Evolutionary conservation across 345 rosid species (phyloP).

Genomic region (Syzygium oleosum): DNA sequence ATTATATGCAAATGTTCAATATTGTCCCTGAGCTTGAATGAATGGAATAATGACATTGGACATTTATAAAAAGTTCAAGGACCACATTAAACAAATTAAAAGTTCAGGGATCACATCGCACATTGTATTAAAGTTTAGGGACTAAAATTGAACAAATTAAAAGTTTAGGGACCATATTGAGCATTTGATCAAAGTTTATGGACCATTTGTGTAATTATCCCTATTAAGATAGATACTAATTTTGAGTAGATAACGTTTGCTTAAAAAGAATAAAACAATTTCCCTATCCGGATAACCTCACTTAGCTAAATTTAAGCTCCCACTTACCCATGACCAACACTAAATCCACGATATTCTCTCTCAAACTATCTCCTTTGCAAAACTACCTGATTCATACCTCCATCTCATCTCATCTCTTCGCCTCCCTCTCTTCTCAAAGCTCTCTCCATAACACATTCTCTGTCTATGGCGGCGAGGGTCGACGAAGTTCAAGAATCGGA

Average conservation of each 20-base stretch:
- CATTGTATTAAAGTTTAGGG: too few relatives aligned
- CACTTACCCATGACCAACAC: neutral
- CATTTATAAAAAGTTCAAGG: too few relatives aligned
- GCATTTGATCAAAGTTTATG: too few relatives aligned
- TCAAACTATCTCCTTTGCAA: neutral
- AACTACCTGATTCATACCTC: neutral
- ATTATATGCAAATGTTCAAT: too few relatives aligned
- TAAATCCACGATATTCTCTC: neutral
- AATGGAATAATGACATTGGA: too few relatives aligned
- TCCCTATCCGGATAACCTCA: neutral
- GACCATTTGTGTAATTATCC: too few relatives aligned
- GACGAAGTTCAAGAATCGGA: neutral
- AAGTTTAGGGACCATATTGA: too few relatives aligned
- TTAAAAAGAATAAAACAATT: neutral
- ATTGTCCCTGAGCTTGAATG: too few relatives aligned
- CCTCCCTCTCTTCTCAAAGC: neutral
- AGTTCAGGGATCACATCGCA: too few relatives aligned
- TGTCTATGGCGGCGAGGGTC: neutral
- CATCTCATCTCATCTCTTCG: neutral
- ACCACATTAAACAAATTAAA: too few relatives aligned
- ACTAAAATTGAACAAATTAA: too few relatives aligned
- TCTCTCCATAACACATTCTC: neutral
- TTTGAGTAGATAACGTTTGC: neutral
- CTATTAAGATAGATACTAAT: neutral
- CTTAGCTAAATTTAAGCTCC: neutral